Evolutionary conservation across 2,329 filamentous ascomycete genomes (phyloP).

Genomic region (Ascochyta clinopodiicola): DNA sequence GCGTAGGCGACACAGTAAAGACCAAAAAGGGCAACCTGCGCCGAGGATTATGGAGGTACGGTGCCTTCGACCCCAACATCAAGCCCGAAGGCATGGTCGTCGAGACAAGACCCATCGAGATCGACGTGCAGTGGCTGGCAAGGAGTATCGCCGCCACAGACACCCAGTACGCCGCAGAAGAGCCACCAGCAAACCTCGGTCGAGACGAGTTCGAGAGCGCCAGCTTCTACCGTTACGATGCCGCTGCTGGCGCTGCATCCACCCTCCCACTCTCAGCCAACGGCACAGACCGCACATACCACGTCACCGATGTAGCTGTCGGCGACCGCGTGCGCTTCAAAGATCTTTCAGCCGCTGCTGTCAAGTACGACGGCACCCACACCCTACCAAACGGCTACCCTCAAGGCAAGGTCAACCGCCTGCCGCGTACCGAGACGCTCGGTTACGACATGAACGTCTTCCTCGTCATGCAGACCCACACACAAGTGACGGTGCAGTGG

Average conservation of each 20-base stretch:
- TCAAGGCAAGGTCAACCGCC: constrained; percentile 52
- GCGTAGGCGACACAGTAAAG: constrained; percentile 58
- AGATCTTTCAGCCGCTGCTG: constrained; percentile 57
- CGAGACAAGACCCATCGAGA: constrained; percentile 53
- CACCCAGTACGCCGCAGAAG: constrained; percentile 29
- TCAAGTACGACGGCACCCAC: constrained; percentile 57
- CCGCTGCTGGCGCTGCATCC: constrained; percentile 27
- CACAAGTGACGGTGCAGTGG: constrained; percentile 63
- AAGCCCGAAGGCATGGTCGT: constrained; percentile 60
- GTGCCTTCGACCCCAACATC: constrained; percentile 58
- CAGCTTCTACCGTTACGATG: constrained; percentile 54
- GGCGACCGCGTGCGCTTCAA: constrained; percentile 63
- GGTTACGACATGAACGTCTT: constrained; percentile 67
- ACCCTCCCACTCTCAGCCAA: constrained; percentile 34
- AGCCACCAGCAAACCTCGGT: constrained; percentile 41
- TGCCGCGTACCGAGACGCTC: constrained; percentile 56
- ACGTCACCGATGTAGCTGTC: constrained; percentile 50
- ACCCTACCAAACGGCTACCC: constrained; percentile 35
- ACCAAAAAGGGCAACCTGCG: constrained; percentile 61
- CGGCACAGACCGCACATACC: constrained; percentile 37
- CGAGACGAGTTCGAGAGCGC: constrained; percentile 53
- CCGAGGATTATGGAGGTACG: constrained; percentile 60
- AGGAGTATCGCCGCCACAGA: constrained; percentile 47
- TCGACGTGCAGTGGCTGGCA: constrained; percentile 62
- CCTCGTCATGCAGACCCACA: constrained; percentile 57